Percentiles rank a stretch among this genome's conserved stretches.
These are phyloP conservation scores for Nematodospora valgi DNA, from an alignment of 805 yeast genomes.

Conservation along the genomic window DNA sequence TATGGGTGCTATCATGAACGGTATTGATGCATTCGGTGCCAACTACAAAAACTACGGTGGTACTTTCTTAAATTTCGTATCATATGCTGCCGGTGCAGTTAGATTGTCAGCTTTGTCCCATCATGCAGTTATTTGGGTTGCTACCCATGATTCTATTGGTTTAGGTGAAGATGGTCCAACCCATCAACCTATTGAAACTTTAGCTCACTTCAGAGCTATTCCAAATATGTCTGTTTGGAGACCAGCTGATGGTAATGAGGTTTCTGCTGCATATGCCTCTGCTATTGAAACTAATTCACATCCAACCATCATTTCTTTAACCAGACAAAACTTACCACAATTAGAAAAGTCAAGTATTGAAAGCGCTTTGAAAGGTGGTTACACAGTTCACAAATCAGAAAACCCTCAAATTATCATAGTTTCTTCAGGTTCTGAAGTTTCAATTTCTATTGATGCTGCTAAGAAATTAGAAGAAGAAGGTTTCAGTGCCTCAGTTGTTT, in stretches of 20 bases:
- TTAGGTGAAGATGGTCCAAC: conserved; percentile 94
- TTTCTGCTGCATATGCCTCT: conserved; percentile 74
- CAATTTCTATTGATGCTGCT: conserved; percentile 77
- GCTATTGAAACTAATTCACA: conserved; percentile 61
- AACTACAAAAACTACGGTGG: conserved; percentile 92
- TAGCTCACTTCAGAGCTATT: conserved; percentile 80
- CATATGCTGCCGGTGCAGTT: conserved; percentile 83
- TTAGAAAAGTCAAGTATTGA: conserved; percentile 89
- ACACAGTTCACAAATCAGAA: conserved; percentile 58
- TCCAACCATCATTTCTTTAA: conserved; percentile 71
- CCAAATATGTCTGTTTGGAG: conserved; percentile 87
- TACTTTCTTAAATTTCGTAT: conserved; percentile 91
- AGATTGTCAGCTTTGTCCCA: conserved; percentile 82
- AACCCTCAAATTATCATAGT: conserved; percentile 70
- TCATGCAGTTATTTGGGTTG: conserved; percentile 82
- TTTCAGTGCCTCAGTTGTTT: conserved; percentile 76
- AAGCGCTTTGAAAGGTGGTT: conserved; percentile 94
- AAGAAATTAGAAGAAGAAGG: conserved; percentile 66
- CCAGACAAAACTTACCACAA: conserved; percentile 90
- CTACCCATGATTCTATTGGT: conserved; percentile 88
- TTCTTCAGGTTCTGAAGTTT: conserved; percentile 94
- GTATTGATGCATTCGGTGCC: conserved; percentile 88
- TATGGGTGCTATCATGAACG: conserved; percentile 98
- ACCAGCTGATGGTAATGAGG: conserved; percentile 92
- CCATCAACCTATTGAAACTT: conserved; percentile 87